Evolutionary conservation across 257 asterid genomes (phyloP), one percentile per base, ranked within the genome.

Genomic region (Penstemon davidsonii): DNA sequence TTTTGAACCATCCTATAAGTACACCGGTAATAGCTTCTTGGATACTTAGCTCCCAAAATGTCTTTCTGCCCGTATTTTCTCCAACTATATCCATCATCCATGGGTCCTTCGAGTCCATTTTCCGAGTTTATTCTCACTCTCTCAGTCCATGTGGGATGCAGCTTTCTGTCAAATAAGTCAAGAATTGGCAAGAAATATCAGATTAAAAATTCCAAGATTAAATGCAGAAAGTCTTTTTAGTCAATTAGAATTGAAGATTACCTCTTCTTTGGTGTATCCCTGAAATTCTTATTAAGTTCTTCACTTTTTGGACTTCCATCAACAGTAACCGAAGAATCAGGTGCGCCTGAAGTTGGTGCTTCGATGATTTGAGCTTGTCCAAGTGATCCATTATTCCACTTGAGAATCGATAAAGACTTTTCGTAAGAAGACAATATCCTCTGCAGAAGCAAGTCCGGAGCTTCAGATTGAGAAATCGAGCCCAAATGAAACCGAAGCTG

Each of bases 11-110:
- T 73, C 0, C 95, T 82, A 70, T 91, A 88, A 0, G 97, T 90
- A 63, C 99, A 93, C 71, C 97, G 79, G 77, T 93, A 93, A 54
- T 93, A 93, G 84, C 97, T 91, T 76, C 99, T 83, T 1, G 89
- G 89, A 60, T 79, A 73, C 67, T 77, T 81, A 58, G 86, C 79
- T 44, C 84, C 86, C 80, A 80, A 69, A 41, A 83, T 83, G 78
- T 83, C 86, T 68, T 83, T 83, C 82, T 83, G 88, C 40, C 88
- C 88, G 54, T 92, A 93, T 69, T 90, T 90, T 63, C 97, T 87
- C 99, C 99, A 93, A 73, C 91, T 88, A 67, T 69, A 84, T 45
- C 96, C 90, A 55, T 90, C 96, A 47, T 84, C 95, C 56, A 80
- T 64, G 13, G 96, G 97, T 43, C 95, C 97, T 84, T 93, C 92